phyloP scores from a whole-genome alignment of 179 eudicot genomes.

The Carnegiea gigantea region DNA sequence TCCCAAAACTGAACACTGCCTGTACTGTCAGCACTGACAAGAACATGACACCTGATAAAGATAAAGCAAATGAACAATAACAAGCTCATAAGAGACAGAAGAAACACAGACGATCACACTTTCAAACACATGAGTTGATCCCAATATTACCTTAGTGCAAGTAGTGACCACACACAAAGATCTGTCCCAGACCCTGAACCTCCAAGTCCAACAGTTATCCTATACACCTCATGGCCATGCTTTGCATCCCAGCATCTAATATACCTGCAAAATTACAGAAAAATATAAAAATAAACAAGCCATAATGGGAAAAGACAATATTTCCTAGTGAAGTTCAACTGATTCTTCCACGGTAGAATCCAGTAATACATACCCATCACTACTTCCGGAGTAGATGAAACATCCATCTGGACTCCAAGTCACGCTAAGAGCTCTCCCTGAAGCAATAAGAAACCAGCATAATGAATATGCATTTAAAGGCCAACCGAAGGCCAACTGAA shows the following conservation, averaged over 20 bases:
- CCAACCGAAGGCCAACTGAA: background rate
- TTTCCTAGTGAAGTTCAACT: background rate
- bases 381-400: conserved; percentile 80
- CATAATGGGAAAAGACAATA: background rate
- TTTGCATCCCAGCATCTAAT: conserved; percentile 89
- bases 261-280: conserved; percentile 48
- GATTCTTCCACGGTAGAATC: background rate
- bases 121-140: background rate
- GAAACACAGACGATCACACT: background rate
- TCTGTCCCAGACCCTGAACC: conserved; percentile 71
- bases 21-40: conserved; percentile 96
- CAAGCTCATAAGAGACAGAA: background rate
- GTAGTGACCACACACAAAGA: conserved; percentile 90
- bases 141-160: conserved; percentile 66
- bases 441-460: background rate
- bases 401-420: conserved; percentile 82
- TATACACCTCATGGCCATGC: conserved; percentile 57
- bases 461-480: background rate
- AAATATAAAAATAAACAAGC: background rate
- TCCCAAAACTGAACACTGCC: conserved; percentile 99
- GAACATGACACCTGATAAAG: conserved; percentile 59
- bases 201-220: conserved; percentile 94
- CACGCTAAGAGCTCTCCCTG: conserved; percentile 70
- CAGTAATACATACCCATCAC: conserved; percentile 75
- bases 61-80: conserved; percentile 7